These are phyloP conservation scores for Hippophae gyantsensis DNA, from an alignment of 306 rosid species.

Conservation along the genomic window DNA sequence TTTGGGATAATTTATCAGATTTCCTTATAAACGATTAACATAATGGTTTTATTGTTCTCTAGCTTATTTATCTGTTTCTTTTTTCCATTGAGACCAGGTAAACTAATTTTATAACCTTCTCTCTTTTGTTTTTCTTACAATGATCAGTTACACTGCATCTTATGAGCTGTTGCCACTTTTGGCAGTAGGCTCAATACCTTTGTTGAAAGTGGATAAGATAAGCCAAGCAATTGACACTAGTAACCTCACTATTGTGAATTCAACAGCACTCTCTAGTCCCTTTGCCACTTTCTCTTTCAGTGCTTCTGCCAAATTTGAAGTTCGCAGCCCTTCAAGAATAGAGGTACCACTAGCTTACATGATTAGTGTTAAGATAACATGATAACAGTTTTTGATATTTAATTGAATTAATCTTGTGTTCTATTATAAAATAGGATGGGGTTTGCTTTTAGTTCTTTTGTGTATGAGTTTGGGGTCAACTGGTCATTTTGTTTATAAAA, in stretches of 20 bases:
- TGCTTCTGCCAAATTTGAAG: constrained; percentile 85
- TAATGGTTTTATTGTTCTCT: background rate
- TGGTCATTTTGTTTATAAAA: no score
- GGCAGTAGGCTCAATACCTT: constrained; percentile 67
- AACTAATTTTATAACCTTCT: constrained; percentile 6
- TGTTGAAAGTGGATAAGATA: constrained; percentile 68
- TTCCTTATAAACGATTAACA: no score
- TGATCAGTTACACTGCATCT: constrained; percentile 78
- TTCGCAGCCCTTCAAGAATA: constrained; percentile 73
- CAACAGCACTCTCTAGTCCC: constrained; percentile 60
- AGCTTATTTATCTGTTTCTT: background rate
- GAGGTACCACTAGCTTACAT: constrained; percentile 44
- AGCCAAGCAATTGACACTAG: constrained; percentile 56
- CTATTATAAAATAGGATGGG: no score
- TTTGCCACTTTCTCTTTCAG: constrained; percentile 62
- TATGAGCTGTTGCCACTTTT: constrained; percentile 88
- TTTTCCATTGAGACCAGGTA: background rate
- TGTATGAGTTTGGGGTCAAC: no score
- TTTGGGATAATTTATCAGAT: no score
- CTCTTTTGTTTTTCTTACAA: constrained; percentile 7
- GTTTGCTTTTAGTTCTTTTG: no score
- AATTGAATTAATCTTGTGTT: no score
- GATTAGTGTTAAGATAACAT: no score
- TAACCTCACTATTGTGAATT: constrained; percentile 47
- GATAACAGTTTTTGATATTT: no score